Evolutionary conservation across 2,329 filamentous ascomycete genomes (phyloP).

Genomic region (Nigrospora oryzae): DNA sequence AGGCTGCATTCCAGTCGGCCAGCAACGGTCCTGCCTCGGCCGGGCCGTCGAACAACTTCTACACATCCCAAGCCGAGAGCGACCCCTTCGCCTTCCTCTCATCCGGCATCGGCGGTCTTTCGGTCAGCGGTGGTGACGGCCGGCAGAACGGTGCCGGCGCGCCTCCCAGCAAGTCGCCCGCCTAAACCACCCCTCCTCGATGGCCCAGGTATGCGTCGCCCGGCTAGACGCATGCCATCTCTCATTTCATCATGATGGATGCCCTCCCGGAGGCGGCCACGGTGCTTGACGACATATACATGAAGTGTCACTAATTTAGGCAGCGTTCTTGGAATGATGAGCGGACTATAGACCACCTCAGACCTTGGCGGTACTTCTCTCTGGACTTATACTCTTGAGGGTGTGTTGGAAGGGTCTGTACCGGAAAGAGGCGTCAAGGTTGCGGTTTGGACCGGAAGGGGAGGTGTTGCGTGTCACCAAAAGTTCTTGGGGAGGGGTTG

Average conservation of each 20-base stretch:
- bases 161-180: conserved; percentile 51
- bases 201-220: neutral
- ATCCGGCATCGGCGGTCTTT: conserved; percentile 62
- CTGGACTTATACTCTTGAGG: conserved; percentile 32
- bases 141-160: conserved; percentile 54
- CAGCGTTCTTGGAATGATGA: conserved; percentile 29
- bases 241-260: too few species aligned
- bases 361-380: conserved; percentile 33
- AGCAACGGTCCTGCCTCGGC: conserved; percentile 73
- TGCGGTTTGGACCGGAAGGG: conserved; percentile 17
- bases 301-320: conserved; percentile 15
- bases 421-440: conserved; percentile 22
- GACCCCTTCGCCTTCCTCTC: conserved; percentile 78
- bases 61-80: conserved; percentile 56
- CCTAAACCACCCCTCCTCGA: conserved; percentile 27
- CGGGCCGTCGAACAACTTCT: conserved; percentile 67
- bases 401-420: conserved; percentile 34
- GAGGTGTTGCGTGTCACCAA: conserved; percentile 16
- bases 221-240: too few species aligned
- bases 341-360: conserved; percentile 31
- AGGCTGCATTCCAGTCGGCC: conserved; percentile 88
- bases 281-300: conserved; percentile 4
- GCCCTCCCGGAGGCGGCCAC: too few species aligned
- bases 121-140: conserved; percentile 57
- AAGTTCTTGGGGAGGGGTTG: conserved; percentile 26